These are phyloP conservation scores for Eimeria sp. DNA, from an alignment of 169 alveolate genomes.

Conservation along the genomic window DNA sequence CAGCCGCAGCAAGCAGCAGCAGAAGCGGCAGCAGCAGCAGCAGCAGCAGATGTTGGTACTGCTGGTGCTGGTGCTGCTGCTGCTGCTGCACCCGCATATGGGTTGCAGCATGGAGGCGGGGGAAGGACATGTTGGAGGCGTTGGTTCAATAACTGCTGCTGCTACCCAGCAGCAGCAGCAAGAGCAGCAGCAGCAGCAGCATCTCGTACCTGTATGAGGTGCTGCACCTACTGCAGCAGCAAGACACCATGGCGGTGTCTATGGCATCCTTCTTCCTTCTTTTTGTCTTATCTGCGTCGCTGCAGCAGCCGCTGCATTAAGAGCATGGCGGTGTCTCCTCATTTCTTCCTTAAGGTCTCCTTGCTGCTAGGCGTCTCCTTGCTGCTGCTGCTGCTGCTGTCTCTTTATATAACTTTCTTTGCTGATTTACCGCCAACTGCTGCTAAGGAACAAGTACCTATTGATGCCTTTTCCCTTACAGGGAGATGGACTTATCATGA, in stretches of 20 bases:
- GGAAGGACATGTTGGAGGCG: not conserved
- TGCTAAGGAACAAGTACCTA: not conserved
- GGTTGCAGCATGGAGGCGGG: not conserved
- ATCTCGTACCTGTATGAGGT: not conserved
- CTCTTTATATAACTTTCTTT: constrained; percentile 1
- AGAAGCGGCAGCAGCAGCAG: constrained; percentile 33
- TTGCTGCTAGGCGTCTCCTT: not conserved
- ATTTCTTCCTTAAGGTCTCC: not conserved
- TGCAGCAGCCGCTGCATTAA: constrained; percentile 1
- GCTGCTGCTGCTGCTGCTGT: constrained; percentile 57
- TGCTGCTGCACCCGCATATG: not conserved
- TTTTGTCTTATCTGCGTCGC: constrained; percentile 33
- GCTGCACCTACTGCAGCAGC: not conserved
- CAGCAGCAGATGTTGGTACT: not conserved
- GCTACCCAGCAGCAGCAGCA: no score
- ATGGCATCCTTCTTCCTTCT: not conserved
- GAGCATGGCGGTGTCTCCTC: not conserved
- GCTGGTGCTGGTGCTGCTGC: constrained; percentile 15
- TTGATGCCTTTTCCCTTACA: no score
- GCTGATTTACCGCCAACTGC: constrained; percentile 1
- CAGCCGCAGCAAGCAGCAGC: not conserved
- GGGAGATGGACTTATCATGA: no score
- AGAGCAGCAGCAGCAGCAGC: constrained; percentile 44
- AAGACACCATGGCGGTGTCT: not conserved
- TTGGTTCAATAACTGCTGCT: not conserved